Evolutionary conservation across 2,329 filamentous ascomycete species (phyloP).

Genomic region (Aspergillus udagawae): DNA sequence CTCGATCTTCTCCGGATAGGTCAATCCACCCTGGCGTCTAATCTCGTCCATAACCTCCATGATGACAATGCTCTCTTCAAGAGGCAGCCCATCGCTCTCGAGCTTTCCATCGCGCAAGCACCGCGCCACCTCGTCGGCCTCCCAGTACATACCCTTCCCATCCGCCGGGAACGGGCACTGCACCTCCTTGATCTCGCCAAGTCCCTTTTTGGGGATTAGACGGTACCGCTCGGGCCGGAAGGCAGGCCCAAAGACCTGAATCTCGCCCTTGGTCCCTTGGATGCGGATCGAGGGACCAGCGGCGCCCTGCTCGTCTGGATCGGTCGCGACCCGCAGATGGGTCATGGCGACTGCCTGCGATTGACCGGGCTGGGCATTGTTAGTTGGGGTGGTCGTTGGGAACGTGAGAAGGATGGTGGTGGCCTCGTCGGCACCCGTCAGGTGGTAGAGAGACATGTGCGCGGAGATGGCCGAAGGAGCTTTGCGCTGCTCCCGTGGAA

Average conservation of each 20-base stretch:
- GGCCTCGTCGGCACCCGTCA: conserved; percentile 70
- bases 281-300: conserved; percentile 69
- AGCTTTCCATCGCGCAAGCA: conserved; percentile 72
- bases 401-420: conserved; percentile 77
- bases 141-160: conserved; percentile 86
- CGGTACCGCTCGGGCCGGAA: conserved; percentile 65
- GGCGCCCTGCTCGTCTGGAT: conserved; percentile 58
- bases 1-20: conserved; percentile 65
- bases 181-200: conserved; percentile 43
- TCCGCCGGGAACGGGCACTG: conserved; percentile 47
- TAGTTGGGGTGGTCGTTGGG: conserved; percentile 51
- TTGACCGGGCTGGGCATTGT: conserved; percentile 38
- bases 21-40: conserved; percentile 58
- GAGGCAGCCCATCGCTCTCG: conserved; percentile 67
- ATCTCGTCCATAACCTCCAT: conserved; percentile 79
- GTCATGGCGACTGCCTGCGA: conserved; percentile 71
- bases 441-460: conserved; percentile 67
- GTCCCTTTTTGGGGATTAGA: conserved; percentile 53
- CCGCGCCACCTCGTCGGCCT: conserved; percentile 73
- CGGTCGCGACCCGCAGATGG: conserved; percentile 57
- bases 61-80: conserved; percentile 74
- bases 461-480: conserved; percentile 61
- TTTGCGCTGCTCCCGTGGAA: conserved; percentile 60
- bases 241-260: conserved; percentile 70
- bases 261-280: conserved; percentile 75